These are phyloP conservation scores for Gaertneriomyces semiglobifer DNA, from an alignment of 192 early-diverging fungal genomes.

Conservation along the genomic window DNA sequence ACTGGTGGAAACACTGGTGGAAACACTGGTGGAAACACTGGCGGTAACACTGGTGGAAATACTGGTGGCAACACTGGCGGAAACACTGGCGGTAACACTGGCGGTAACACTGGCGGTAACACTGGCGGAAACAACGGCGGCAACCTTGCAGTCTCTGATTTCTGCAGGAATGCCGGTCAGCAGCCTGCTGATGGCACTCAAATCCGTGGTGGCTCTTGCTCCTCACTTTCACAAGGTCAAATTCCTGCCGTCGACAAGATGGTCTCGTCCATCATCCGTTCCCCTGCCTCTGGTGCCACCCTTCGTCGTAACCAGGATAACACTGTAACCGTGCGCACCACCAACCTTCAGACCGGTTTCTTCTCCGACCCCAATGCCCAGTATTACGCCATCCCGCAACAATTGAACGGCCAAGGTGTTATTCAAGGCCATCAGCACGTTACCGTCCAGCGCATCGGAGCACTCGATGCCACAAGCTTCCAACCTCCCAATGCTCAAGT, in stretches of 20 bases:
- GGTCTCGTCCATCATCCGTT: constrained; percentile 37
- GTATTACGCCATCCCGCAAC: constrained; percentile 38
- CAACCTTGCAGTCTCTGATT: constrained; percentile 34
- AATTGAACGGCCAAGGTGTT: constrained; percentile 33
- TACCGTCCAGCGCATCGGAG: constrained; percentile 32
- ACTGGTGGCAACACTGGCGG: too few relatives aligned
- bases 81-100: neutral
- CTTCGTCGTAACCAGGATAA: constrained; percentile 20
- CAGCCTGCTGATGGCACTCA: constrained; percentile 25
- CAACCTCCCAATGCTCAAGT: constrained; percentile 22
- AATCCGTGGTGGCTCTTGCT: constrained; percentile 23
- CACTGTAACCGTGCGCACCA: constrained; percentile 27
- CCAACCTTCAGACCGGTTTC: constrained; percentile 43
- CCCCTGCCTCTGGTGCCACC: constrained; percentile 32
- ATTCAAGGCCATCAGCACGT: constrained; percentile 47
- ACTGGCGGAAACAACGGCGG: constrained; percentile 33
- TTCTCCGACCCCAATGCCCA: constrained; percentile 30
- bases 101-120: constrained; percentile 28
- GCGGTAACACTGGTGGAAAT: too few relatives aligned
- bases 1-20: too few relatives aligned
- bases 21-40: too few relatives aligned
- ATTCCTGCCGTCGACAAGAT: constrained; percentile 37
- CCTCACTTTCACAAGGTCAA: constrained; percentile 21
- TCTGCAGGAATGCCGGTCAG: constrained; percentile 13
- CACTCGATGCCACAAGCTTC: neutral